phyloP scores from a whole-genome alignment of 139 green algal species.

The Chlamydomonas applanata region DNA sequence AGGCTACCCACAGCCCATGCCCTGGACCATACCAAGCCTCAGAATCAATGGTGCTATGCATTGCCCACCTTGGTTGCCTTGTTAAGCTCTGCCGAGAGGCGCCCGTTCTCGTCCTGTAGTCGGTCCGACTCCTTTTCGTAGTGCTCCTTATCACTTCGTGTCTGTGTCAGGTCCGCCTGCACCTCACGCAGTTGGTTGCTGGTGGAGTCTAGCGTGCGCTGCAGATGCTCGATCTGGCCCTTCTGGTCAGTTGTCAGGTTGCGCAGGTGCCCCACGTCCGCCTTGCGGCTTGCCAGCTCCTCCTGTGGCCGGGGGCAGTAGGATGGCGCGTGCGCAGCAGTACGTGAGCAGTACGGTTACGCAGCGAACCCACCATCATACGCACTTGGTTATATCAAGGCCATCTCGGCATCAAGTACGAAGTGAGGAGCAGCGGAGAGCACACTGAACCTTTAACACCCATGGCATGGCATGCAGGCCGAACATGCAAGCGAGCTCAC shows the following conservation, averaged over 20 bases:
- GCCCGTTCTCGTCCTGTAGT: not conserved
- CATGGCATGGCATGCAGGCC: too few species aligned
- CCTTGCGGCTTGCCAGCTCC: constrained; percentile 28
- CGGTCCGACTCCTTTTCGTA: constrained; percentile 4
- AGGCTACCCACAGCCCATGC: too few species aligned
- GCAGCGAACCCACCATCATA: too few species aligned
- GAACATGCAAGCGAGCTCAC: too few species aligned
- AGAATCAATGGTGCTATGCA: not conserved
- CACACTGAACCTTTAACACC: too few species aligned
- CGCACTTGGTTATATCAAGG: too few species aligned
- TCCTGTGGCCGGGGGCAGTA: constrained; percentile 29
- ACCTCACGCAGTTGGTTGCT: not conserved
- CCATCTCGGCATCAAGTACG: too few species aligned
- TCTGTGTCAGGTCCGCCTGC: constrained; percentile 2
- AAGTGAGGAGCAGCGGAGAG: too few species aligned
- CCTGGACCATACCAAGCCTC: not conserved
- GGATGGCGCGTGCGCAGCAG: too few species aligned
- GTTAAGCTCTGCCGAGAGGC: constrained; percentile 14
- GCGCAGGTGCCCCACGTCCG: constrained; percentile 30
- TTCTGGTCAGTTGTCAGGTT: constrained; percentile 19
- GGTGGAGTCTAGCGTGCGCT: constrained; percentile 10
- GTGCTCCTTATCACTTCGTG: constrained; percentile 15
- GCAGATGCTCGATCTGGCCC: constrained; percentile 13
- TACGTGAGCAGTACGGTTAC: not conserved
- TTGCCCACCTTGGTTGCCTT: constrained; percentile 14